Conservation (phyloP, 495 filamentous ascomycete genomes). For the Hypoxylon trugodes region DNA sequence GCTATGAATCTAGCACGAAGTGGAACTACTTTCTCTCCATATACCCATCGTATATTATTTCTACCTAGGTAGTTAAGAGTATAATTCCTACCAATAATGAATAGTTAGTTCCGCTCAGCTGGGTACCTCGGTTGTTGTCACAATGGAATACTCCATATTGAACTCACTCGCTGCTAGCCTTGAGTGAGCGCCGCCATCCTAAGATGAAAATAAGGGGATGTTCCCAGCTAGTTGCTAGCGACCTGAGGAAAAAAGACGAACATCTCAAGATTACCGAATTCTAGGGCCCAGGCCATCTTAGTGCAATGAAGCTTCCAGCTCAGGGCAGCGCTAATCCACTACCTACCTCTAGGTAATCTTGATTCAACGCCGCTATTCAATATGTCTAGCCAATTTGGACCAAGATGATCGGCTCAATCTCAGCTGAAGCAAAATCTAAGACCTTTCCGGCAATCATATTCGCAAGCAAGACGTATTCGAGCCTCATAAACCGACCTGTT, state of each 20-base stretch:
- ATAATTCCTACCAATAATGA: too few relatives aligned
- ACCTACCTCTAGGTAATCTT: slow-evolving; percentile 20
- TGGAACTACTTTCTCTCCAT: too few relatives aligned
- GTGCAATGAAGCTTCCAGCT: slow-evolving; percentile 13
- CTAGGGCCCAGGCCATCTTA: slow-evolving; percentile 19
- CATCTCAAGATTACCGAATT: not conserved
- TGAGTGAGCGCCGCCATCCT: too few relatives aligned
- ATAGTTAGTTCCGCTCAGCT: too few relatives aligned
- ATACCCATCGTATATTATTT: too few relatives aligned
- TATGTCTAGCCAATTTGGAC: slow-evolving; percentile 18
- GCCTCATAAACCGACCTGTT: slow-evolving; percentile 11
- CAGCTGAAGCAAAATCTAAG: slow-evolving; percentile 36
- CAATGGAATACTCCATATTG: too few relatives aligned
- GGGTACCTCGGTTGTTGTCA: too few relatives aligned
- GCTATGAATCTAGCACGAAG: too few relatives aligned
- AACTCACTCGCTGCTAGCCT: too few relatives aligned
- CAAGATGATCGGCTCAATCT: slow-evolving; percentile 20
- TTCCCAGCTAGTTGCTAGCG: not conserved
- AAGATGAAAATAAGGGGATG: not conserved
- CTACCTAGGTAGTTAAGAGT: too few relatives aligned
- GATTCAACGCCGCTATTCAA: slow-evolving; percentile 24
- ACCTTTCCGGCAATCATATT: slow-evolving; percentile 23
- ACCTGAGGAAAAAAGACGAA: not conserved
- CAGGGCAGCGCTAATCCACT: slow-evolving; percentile 5
- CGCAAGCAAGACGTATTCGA: slow-evolving; percentile 15